Evolutionary conservation across 2,329 filamentous ascomycete genomes (phyloP), one percentile per base, ranked within the genome.

Genomic region (Neurospora sp.): DNA sequence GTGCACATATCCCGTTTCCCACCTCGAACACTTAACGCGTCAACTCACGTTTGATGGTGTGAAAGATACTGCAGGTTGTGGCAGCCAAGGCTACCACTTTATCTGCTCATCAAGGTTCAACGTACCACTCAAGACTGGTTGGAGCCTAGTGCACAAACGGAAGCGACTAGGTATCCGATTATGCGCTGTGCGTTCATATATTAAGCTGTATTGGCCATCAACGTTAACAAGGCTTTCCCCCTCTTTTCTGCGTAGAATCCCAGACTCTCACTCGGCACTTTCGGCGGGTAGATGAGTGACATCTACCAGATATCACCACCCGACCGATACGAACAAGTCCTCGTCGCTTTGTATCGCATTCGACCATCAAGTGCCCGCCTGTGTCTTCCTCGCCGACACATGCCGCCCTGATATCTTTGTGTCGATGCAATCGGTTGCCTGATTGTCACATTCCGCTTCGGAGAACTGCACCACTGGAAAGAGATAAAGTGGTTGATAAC

Each of bases 11-110:
- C 67, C 40, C 68, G 52, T 39, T 69, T 67, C 67, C 65, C 70
- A 68, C 52, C n/a, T 46, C 37, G 66, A 67, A 66, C 71, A 67
- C 62, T 74, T 65, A 43, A 72, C 74, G 73, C 72, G 73, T 72
- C 72, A 68, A 73, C 72, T 75, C 73, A 73, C 73, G 74, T 68
- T 71, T 67, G 68, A 73, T 71, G 69, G 41, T 68, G 43, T 39
- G 38, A 52, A 67, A 11, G 28, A 41, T 67, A 40, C 15, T 67
- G n/a, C 66, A 40, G 36, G 46, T 33, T 57, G 46, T 57, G 46
- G 23, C 52, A 62, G 52, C 52, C 52, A 62, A 62, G 52, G 6
- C 23, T n/a, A 62, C 52, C 23, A 36, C 23, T 10, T 15, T 15
- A 36, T 62, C 23, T 62, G 28, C 52, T 17, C 52, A 62, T 62